phyloP scores from a whole-genome alignment of 768 basidiomycete species.

The Coprinopsis sp. region DNA sequence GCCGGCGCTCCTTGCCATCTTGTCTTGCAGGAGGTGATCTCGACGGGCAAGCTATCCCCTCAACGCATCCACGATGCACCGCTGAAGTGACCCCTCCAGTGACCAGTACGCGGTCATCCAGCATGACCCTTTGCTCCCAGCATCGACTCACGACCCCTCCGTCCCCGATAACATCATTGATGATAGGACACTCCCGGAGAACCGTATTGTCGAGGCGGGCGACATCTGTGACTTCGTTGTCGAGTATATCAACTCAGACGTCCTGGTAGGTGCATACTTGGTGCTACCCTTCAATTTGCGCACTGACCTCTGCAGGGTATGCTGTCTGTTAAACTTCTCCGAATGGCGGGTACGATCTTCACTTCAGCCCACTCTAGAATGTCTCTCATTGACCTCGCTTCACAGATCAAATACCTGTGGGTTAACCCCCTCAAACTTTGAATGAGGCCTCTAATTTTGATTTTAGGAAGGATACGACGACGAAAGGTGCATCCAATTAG shows the following conservation, averaged over 20 bases:
- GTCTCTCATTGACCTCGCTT: too few species aligned
- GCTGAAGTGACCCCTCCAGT: constrained; percentile 27
- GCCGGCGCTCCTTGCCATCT: constrained; percentile 60
- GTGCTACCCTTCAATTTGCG: not conserved
- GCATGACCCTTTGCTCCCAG: constrained; percentile 50
- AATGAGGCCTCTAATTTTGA: too few species aligned
- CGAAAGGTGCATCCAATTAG: constrained; percentile 49
- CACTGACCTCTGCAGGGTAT: constrained; percentile 46
- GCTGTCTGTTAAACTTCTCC: constrained; percentile 59
- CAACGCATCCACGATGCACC: constrained; percentile 1
- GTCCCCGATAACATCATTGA: not conserved
- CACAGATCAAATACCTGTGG: too few species aligned
- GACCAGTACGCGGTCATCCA: constrained; percentile 61
- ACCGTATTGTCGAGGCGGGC: constrained; percentile 45
- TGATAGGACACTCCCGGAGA: constrained; percentile 40
- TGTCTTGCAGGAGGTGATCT: constrained; percentile 71
- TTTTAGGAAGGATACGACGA: constrained; percentile 64
- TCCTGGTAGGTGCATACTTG: constrained; percentile 48
- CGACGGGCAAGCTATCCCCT: constrained; percentile 51
- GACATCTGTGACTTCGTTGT: constrained; percentile 79
- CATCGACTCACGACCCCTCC: constrained; percentile 16
- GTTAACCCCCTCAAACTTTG: too few species aligned
- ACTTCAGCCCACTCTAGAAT: too few species aligned
- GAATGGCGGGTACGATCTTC: constrained; percentile 53
- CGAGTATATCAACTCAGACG: constrained; percentile 79